These are phyloP conservation scores for Hypholoma fasciculare DNA, from an alignment of 768 basidiomycete species.

Conservation along the genomic window DNA sequence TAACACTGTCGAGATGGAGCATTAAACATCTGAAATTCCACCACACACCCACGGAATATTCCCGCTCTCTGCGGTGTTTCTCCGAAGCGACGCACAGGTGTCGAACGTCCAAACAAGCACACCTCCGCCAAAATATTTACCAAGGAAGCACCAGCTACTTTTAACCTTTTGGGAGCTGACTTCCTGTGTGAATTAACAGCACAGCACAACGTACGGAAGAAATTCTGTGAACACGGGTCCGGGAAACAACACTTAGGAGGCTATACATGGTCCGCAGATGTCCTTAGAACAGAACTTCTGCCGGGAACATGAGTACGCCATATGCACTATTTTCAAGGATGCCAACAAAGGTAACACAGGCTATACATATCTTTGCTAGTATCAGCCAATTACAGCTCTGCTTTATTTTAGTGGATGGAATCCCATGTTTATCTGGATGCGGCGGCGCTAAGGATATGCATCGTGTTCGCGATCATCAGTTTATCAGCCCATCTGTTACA, in stretches of 20 bases:
- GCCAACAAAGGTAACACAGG: slow-evolving; percentile 1
- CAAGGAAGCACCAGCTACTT: background rate
- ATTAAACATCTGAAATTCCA: slow-evolving; percentile 3
- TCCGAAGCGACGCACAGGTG: slow-evolving; percentile 8
- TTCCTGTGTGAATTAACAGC: slow-evolving; percentile 6
- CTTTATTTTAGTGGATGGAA: slow-evolving; percentile 13
- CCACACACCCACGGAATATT: slow-evolving; percentile 15
- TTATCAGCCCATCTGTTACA: slow-evolving; percentile 12
- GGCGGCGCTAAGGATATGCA: slow-evolving; percentile 16
- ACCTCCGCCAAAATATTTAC: background rate
- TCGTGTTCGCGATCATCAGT: slow-evolving; percentile 14
- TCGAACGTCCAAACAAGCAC: background rate
- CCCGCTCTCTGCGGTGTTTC: slow-evolving; percentile 16
- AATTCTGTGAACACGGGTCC: slow-evolving; percentile 13
- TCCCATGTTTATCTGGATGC: slow-evolving; percentile 17
- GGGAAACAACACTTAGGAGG: slow-evolving; percentile 5
- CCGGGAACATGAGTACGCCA: background rate
- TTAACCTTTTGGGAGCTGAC: slow-evolving; percentile 4
- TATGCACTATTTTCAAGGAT: slow-evolving; percentile 10
- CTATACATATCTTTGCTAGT: slow-evolving; percentile 11
- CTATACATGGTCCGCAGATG: background rate
- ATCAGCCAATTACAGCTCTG: slow-evolving; percentile 14
- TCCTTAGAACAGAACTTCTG: background rate
- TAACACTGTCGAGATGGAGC: slow-evolving; percentile 17
- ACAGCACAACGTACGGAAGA: slow-evolving; percentile 1